These are phyloP conservation scores for Cryptococcus floricola DNA, from an alignment of 1,284 basidiomycete species.

Conservation along the genomic window DNA sequence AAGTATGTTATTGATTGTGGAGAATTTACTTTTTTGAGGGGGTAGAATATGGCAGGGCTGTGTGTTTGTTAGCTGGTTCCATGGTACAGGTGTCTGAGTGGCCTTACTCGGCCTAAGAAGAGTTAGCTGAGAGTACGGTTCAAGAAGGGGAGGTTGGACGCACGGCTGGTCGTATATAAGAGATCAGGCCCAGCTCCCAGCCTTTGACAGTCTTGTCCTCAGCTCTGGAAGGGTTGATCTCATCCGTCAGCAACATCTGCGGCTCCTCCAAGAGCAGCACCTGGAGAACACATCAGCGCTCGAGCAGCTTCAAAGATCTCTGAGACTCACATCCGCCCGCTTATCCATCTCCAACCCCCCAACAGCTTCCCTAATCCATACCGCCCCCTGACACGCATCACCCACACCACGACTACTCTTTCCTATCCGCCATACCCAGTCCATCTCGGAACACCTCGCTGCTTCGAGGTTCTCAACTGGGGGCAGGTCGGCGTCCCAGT, in stretches of 20 bases:
- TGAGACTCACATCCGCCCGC: conserved; percentile 18
- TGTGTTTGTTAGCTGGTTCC: not conserved
- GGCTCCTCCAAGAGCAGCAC: conserved; percentile 18
- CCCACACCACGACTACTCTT: not conserved
- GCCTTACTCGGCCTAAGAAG: conserved; percentile 16
- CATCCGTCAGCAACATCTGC: conserved; percentile 12
- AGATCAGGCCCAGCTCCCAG: conserved; percentile 21
- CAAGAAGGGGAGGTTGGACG: not conserved
- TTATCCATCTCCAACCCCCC: conserved; percentile 3
- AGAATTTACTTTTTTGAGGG: not conserved
- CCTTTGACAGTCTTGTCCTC: not conserved
- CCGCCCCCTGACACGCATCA: conserved; percentile 8
- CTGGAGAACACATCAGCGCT: conserved; percentile 4
- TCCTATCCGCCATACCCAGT: conserved; percentile 15
- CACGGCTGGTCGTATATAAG: conserved; percentile 22
- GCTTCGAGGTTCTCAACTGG: conserved; percentile 3
- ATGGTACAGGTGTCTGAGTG: not conserved
- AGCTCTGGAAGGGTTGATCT: conserved; percentile 4
- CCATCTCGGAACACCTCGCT: conserved; percentile 6
- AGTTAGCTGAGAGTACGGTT: not conserved
- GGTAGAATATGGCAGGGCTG: conserved; percentile 17
- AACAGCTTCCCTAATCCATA: conserved; percentile 12
- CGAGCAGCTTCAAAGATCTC: not conserved
- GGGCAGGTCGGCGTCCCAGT: conserved; percentile 1
- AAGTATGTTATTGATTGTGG: conserved; percentile 21